Evolutionary conservation across 2,329 filamentous ascomycete genomes (phyloP).

Genomic region (Cercospora sojina): DNA sequence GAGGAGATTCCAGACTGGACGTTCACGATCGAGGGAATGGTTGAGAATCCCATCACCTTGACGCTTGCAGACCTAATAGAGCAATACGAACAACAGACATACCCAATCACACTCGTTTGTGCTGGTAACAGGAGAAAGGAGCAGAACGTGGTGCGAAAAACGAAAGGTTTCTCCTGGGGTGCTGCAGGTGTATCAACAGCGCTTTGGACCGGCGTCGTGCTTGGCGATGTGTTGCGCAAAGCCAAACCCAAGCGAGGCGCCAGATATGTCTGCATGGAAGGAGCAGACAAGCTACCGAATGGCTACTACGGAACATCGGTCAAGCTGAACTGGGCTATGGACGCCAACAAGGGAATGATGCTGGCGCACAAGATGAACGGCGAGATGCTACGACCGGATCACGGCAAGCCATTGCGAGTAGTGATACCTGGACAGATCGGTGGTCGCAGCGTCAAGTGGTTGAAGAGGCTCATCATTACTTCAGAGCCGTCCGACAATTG

Average conservation of each 20-base stretch:
- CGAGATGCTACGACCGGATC: constrained; percentile 73
- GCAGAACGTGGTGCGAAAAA: constrained; percentile 86
- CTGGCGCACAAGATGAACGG: constrained; percentile 91
- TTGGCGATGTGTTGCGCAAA: constrained; percentile 67
- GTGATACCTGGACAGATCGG: constrained; percentile 91
- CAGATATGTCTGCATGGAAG: constrained; percentile 86
- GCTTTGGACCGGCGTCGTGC: constrained; percentile 78
- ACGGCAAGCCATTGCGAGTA: constrained; percentile 78
- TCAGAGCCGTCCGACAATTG: constrained; percentile 81
- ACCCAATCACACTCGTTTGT: constrained; percentile 85
- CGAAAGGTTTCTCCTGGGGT: constrained; percentile 93
- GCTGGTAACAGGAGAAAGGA: constrained; percentile 91
- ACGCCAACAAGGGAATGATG: constrained; percentile 79
- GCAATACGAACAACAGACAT: constrained; percentile 77
- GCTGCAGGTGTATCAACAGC: constrained; percentile 83
- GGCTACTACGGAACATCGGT: constrained; percentile 85
- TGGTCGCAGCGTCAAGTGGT: constrained; percentile 89
- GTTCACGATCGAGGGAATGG: constrained; percentile 80
- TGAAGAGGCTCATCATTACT: constrained; percentile 77
- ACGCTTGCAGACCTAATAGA: constrained; percentile 69
- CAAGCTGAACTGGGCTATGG: constrained; percentile 84
- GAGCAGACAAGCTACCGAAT: constrained; percentile 81
- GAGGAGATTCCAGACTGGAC: constrained; percentile 74
- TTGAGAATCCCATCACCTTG: constrained; percentile 71
- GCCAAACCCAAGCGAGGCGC: constrained; percentile 69